Evolutionary conservation across 306 rosid genomes (phyloP), one percentile per base, ranked within the genome.

Genomic region (Pueraria montana): DNA sequence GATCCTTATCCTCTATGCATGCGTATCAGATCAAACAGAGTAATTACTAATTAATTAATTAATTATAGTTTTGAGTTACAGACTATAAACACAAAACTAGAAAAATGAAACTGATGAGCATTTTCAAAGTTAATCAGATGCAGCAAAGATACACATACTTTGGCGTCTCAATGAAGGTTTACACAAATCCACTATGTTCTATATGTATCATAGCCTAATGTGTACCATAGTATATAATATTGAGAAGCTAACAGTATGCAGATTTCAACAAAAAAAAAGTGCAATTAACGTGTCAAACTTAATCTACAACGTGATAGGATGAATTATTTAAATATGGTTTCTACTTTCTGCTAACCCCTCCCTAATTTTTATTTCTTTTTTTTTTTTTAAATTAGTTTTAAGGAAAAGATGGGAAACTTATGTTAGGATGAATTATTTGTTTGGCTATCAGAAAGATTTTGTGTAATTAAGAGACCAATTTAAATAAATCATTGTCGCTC

Each of bases 201-300:
- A 8, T 55, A 20, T 50, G 24, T 20, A 53, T 53, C 58, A 58
- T 58, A 58, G 11, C 8, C 11, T 14, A 72, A n/a, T 30, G 10
- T 21, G 5, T 24, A 56, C 23, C 16, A 34, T 18, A 55, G 2
- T 53, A 9, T 52, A 73, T 71, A 1, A 71, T 52, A 52, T 36
- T 52, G 65, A 21, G 23, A 3, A 20, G 23, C 52, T 55, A 55
- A 32, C 17, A 20, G 14, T 53, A 52, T 12, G 59, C 21, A 6
- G 23, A 23, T 58, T 76, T 75, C 55, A 24, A 17, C 40, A 16
- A 17, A 17, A 30, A 32, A 21, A 55, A 20, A 2, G 23, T 12
- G 67, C 40, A 26, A 62, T 62, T 26, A 12, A 61, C 18, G 16
- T 40, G 70, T 23, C 55, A 58, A 76, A 21, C 40, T 75, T 76